Base-by-base conservation (phyloP, 192 early-diverging fungal genomes). In the Coemansia sp. region DNA sequence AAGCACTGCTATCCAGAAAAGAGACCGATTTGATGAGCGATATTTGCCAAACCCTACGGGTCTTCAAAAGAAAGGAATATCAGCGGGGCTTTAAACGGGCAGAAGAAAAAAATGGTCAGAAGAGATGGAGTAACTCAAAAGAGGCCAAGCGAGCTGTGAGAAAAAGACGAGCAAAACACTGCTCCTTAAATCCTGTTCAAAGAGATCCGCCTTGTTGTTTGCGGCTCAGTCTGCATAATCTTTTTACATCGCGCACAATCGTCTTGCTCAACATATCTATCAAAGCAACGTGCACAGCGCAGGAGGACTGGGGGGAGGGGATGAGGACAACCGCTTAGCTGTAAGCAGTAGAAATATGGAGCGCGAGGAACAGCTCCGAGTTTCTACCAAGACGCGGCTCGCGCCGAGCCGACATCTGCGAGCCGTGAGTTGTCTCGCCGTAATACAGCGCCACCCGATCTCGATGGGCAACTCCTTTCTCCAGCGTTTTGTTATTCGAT, bases 381-480 rank as follows among this genome's bases (percentile, higher is more conserved):
- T 45, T 45, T 45, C n/a, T 31, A 31, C 31, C 31, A 31, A 31
- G 4, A 31, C 4, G 1, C 31, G 4, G 31, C 31, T 31, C 31
- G 31, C 31, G 4, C 31, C 18, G 18, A 45, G 43, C 43, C n/a
- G 43, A 2, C 20, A 9, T 20, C 6, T 45, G 8, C 43, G 43
- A 45, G n/a, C 31, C 31, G 31, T 31, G 31, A 31, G 31, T 4
- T 31, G 31, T 45, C 43, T 45, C 10, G 21, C 50, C 59, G 34
- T 61, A 23, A 45, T 45, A 10, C 61, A 10, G 35, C n/a, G 3
- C 5, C 59, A 18, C 52, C 6, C 56, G 68, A 45, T 70, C 53
- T 36, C 42, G 61, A 70, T 18, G 43, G n/a, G 18, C 13, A 8
- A 9, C 7, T 20, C 3, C 18, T 45, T 45, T 45, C 4, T 31